Evolutionary conservation across 2,329 filamentous ascomycete genomes (phyloP), one percentile per base, ranked within the genome.

Genomic region (Colletotrichum eremochloae): DNA sequence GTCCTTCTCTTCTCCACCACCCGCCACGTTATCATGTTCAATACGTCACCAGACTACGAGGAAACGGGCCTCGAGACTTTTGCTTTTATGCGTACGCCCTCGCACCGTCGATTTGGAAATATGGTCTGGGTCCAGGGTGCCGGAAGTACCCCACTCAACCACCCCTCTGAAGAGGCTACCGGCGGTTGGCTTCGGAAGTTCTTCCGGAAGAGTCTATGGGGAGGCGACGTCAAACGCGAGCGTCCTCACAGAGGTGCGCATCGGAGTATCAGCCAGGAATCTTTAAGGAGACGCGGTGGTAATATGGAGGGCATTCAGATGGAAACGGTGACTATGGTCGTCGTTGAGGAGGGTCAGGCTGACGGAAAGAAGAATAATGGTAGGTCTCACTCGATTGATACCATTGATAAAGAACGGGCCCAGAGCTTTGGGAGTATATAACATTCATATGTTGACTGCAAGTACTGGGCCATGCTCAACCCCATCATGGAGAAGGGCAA

Each of bases 311-410:
- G 81, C 8, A 85, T 85, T 20, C 84, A 85, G 74, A 82, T 84
- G 78, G 83, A 86, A 68, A 83, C 82, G 1, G 81, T 84, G 1
- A 85, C 83, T 9, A 83, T 78, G 2, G 82, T 86, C 1, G 80
- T 83, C 5, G 80, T 85, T 0, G 84, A 86, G 75, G 76, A 73
- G 1, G 42, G 42, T 11, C 40, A 58, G 0, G 24, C 58, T 1
- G 29, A 9, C 14, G 48, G 24, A 3, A 61, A 65, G 55, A 64
- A 56, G n/a, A 24, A 18, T 7, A 38, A 36, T 15, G 55, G 53
- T 6, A 48, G 70, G 46, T 42, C 70, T 5, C 60, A 38, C 7
- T 72, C 70, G 2, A 56, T 70, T 5, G 70, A 70, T n/a, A 70
- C 60, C 15, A 56, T 72, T 3, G 60, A 65, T 15, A 70, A 70